phyloP scores from a whole-genome alignment of 352 stramenopile species.

The Hyaloperonospora arabidopsidis region DNA sequence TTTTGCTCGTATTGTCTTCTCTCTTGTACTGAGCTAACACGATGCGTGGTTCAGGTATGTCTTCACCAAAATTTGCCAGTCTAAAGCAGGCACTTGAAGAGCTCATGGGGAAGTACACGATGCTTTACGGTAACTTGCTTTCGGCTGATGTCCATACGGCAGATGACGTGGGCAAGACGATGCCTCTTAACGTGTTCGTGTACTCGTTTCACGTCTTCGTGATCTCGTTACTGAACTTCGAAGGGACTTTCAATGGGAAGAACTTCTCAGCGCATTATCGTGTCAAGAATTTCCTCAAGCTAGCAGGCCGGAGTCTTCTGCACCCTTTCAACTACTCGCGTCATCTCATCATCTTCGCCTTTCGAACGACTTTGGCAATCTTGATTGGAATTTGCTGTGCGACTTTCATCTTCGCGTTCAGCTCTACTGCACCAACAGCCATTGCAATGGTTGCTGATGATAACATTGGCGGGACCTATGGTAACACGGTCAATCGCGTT shows the following conservation, averaged over 20 bases:
- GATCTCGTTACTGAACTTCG: constrained; percentile 56
- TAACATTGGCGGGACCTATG: constrained; percentile 61
- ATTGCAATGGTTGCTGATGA: constrained; percentile 66
- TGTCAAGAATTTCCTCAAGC: constrained; percentile 50
- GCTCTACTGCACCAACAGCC: constrained; percentile 48
- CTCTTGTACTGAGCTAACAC: constrained; percentile 2
- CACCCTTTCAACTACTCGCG: constrained; percentile 39
- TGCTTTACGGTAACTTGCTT: constrained; percentile 43
- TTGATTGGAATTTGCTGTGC: constrained; percentile 51
- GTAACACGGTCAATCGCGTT: constrained; percentile 59
- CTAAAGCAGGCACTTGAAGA: constrained; percentile 44
- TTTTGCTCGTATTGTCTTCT: neutral
- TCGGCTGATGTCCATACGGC: constrained; percentile 33
- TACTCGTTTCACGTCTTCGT: constrained; percentile 73
- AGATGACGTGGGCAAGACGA: constrained; percentile 52
- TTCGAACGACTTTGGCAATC: constrained; percentile 56
- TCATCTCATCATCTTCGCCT: constrained; percentile 42
- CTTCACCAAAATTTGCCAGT: constrained; percentile 37
- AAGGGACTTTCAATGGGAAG: constrained; percentile 61
- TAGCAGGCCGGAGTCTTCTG: constrained; percentile 29
- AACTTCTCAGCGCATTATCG: constrained; percentile 52
- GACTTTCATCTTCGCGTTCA: constrained; percentile 71
- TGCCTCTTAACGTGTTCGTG: constrained; percentile 73
- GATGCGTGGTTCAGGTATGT: constrained; percentile 22
- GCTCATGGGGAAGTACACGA: constrained; percentile 53